Evolutionary conservation across 2,329 filamentous ascomycete species (phyloP).

Genomic region (Myriosclerotinia scirpicola): DNA sequence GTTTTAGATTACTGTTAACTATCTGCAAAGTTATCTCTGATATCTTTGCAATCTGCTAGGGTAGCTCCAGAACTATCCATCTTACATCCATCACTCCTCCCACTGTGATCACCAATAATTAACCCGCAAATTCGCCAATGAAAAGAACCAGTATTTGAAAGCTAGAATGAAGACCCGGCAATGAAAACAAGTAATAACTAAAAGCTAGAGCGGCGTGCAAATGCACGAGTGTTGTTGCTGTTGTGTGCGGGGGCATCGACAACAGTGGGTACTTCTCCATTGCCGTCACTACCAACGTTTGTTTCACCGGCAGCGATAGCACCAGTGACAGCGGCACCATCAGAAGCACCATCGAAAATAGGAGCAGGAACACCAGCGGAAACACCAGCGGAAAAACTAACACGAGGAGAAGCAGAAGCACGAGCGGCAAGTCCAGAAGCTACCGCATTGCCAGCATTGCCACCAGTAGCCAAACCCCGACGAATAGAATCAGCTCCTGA

Average conservation of each 20-base stretch:
- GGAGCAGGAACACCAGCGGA: background rate
- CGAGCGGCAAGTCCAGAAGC: background rate
- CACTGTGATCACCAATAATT: too few relatives aligned
- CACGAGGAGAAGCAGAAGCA: background rate
- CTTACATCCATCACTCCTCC: background rate
- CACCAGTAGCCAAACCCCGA: background rate
- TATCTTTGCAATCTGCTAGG: background rate
- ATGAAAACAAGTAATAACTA: too few relatives aligned
- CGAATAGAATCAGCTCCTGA: too few relatives aligned
- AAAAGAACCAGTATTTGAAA: too few relatives aligned
- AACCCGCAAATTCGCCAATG: too few relatives aligned
- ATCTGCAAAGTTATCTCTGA: background rate
- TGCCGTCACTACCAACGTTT: background rate
- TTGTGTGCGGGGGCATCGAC: too few relatives aligned
- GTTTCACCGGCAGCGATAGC: too few relatives aligned
- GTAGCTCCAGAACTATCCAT: background rate
- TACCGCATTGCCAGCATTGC: too few relatives aligned
- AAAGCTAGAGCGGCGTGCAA: too few relatives aligned
- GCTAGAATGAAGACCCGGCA: too few relatives aligned
- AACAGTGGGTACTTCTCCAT: background rate
- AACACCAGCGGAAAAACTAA: background rate
- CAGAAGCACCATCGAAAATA: too few relatives aligned
- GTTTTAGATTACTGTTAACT: constrained; percentile 8
- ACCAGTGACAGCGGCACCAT: background rate
- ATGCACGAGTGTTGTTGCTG: too few relatives aligned